phyloP scores from a whole-genome alignment of 768 basidiomycete species.

The Dendrothele bispora region DNA sequence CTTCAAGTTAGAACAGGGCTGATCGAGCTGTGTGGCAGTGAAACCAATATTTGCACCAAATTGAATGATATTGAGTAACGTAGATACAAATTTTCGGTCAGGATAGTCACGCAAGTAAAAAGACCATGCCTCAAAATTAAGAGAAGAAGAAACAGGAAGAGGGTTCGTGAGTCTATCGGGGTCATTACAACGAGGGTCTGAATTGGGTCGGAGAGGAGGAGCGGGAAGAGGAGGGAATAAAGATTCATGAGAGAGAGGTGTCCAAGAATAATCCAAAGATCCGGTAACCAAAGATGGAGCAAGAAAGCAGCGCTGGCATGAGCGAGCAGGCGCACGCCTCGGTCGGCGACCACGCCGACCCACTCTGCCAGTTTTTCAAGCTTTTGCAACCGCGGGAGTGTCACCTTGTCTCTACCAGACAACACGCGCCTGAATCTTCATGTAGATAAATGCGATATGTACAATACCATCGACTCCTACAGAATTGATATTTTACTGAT shows the following conservation, averaged over 20 bases:
- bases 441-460: no score
- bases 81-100: constrained; percentile 21
- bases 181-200: constrained; percentile 21
- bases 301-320: constrained; percentile 11
- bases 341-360: constrained; percentile 12
- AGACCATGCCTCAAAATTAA: constrained; percentile 15
- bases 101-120: constrained; percentile 26
- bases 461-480: no score
- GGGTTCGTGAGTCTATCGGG: background rate
- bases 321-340: constrained; percentile 13
- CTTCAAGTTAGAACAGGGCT: constrained; percentile 21
- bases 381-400: constrained; percentile 3
- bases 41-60: constrained; percentile 27
- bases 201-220: constrained; percentile 20
- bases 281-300: background rate
- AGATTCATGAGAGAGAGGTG: constrained; percentile 6
- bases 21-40: constrained; percentile 7
- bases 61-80: constrained; percentile 23
- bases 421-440: no score
- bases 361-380: constrained; percentile 11
- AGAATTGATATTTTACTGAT: no score
- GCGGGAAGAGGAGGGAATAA: constrained; percentile 10
- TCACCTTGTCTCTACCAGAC: no score
- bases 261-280: background rate
- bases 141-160: constrained; percentile 12